A percentile compares a stretch with the other conserved stretches of the same genome.
phyloP scores from a whole-genome alignment of 2,329 filamentous ascomycete species.

The Cryphonectria nitschkei region DNA sequence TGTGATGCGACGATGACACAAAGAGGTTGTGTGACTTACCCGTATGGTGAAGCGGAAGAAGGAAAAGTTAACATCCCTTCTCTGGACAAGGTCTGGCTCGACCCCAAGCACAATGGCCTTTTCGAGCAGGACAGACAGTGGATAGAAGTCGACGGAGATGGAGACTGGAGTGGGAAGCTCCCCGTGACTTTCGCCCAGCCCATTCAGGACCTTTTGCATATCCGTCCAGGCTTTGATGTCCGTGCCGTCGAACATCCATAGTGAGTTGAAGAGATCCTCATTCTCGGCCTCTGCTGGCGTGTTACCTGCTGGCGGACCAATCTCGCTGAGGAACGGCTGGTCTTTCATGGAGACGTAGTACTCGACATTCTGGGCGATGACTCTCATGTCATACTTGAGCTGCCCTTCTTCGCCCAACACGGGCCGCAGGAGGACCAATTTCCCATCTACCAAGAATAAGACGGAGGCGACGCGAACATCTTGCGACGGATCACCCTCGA shows the following conservation, averaged over 20 bases:
- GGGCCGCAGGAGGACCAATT: conserved; percentile 88
- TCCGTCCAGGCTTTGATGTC: conserved; percentile 89
- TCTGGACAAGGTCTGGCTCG: conserved; percentile 90
- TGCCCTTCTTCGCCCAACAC: conserved; percentile 80
- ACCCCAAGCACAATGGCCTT: conserved; percentile 91
- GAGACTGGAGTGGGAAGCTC: conserved; percentile 76
- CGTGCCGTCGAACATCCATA: conserved; percentile 92
- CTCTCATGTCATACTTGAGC: conserved; percentile 97
- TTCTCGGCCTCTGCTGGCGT: conserved; percentile 42
- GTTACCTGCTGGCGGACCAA: conserved; percentile 24
- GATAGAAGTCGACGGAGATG: conserved; percentile 92
- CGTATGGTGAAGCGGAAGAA: conserved; percentile 87
- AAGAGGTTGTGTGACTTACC: conserved; percentile 56
- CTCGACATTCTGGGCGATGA: conserved; percentile 94
- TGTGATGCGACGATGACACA: conserved; percentile 20
- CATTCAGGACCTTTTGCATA: conserved; percentile 79
- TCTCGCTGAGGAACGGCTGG: conserved; percentile 57
- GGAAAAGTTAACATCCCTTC: conserved; percentile 88
- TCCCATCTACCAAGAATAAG: conserved; percentile 95
- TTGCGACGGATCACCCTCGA: conserved; percentile 90
- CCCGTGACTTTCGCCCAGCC: conserved; percentile 65
- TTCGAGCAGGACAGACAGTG: conserved; percentile 81
- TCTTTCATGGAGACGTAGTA: conserved; percentile 94
- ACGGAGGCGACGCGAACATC: conserved; percentile 94
- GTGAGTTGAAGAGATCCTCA: conserved; percentile 73